Evolutionary conservation across 2,329 filamentous ascomycete species (phyloP).

Genomic region (Taxawa tesnikishii): DNA sequence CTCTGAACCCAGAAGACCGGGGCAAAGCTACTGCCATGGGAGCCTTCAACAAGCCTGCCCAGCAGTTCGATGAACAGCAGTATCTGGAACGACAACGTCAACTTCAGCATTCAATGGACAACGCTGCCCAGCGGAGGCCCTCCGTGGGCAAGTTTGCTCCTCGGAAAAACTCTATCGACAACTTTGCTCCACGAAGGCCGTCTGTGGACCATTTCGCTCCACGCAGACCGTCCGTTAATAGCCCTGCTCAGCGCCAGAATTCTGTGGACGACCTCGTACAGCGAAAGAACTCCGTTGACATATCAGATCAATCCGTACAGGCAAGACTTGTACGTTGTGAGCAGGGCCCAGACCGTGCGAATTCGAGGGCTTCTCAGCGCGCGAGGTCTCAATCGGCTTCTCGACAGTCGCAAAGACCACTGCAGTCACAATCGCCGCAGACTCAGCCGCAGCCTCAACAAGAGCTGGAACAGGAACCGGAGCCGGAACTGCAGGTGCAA

Average conservation of each 20-base stretch:
- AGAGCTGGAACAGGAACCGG: slow-evolving; percentile 10
- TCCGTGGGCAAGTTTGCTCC: neutral
- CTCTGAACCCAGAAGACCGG: slow-evolving; percentile 62
- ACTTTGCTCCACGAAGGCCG: neutral
- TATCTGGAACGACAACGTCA: slow-evolving; percentile 73
- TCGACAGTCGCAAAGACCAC: slow-evolving; percentile 5
- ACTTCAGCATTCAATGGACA: slow-evolving; percentile 46
- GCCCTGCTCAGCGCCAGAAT: neutral
- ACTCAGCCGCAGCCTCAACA: neutral
- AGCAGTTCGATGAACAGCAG: slow-evolving; percentile 72
- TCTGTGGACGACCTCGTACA: neutral
- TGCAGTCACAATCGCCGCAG: slow-evolving; percentile 3
- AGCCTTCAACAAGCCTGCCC: slow-evolving; percentile 58
- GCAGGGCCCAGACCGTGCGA: no score
- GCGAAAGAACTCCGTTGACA: no score
- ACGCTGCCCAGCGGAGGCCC: slow-evolving; percentile 1
- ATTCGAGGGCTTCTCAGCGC: slow-evolving; percentile 9
- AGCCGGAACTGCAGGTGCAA: no score
- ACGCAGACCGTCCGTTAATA: neutral
- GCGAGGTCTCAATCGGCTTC: slow-evolving; percentile 6
- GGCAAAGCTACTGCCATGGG: slow-evolving; percentile 71
- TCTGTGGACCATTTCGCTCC: neutral
- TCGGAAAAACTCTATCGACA: slow-evolving; percentile 1
- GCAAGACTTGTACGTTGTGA: no score
- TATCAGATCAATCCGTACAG: no score